Evolutionary conservation across 1,139 yeast species (phyloP).

Genomic region (Diutina ranongensis): DNA sequence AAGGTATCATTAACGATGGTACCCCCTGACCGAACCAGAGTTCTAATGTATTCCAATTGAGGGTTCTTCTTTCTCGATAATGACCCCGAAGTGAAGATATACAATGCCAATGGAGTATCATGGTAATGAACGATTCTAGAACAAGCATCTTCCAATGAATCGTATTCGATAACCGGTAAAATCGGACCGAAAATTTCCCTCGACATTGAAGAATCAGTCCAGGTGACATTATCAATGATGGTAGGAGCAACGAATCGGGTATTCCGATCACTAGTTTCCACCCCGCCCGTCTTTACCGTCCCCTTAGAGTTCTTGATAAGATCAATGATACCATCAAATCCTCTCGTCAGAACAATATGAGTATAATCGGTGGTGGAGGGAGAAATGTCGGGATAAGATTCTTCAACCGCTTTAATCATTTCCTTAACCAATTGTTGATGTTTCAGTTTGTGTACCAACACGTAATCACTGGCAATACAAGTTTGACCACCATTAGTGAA

Average conservation of each 20-base stretch:
- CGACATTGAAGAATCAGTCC: conserved; percentile 64
- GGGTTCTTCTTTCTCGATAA: conserved; percentile 23
- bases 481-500: conserved; percentile 83
- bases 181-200: conserved; percentile 82
- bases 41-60: conserved; percentile 41
- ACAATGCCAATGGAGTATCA: conserved; percentile 85
- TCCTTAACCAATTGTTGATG: conserved; percentile 32
- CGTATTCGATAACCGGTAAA: conserved; percentile 57
- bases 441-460: conserved; percentile 49
- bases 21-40: conserved; percentile 63
- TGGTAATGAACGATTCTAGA: conserved; percentile 36
- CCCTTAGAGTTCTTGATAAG: conserved; percentile 49
- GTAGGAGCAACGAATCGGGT: conserved; percentile 65
- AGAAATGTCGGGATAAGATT: conserved; percentile 32
- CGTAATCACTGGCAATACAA: conserved; percentile 82
- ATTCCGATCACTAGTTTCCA: conserved; percentile 20
- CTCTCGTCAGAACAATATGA: conserved; percentile 52
- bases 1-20: conserved; percentile 61
- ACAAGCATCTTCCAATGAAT: conserved; percentile 37
- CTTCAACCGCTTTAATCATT: conserved; percentile 30
- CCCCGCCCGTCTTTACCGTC: conserved; percentile 44
- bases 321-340: conserved; percentile 39
- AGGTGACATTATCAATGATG: conserved; percentile 44
- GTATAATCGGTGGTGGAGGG: conserved; percentile 29
- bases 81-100: conserved; percentile 48